phyloP scores from a whole-genome alignment of 2,329 filamentous ascomycete genomes.

The Zalaria sp. region DNA sequence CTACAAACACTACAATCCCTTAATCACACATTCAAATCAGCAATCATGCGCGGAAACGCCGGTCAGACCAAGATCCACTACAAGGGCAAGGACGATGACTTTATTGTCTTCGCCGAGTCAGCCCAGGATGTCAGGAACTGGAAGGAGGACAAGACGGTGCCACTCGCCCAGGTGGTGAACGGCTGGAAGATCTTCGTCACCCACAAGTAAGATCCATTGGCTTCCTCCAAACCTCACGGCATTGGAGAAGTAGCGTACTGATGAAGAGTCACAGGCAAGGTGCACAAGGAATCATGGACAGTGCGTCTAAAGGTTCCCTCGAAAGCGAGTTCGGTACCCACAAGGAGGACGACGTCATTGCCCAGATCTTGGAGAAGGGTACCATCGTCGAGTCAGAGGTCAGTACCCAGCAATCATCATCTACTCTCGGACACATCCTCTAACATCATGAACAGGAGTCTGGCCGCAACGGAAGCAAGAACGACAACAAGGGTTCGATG shows the following conservation, averaged over 20 bases:
- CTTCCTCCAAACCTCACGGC: not conserved
- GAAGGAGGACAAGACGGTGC: slow-evolving; percentile 64
- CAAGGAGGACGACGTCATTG: slow-evolving; percentile 67
- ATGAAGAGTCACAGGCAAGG: slow-evolving; percentile 52
- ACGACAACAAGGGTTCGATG: slow-evolving; percentile 23
- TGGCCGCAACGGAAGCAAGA: slow-evolving; percentile 28
- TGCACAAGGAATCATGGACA: slow-evolving; percentile 63
- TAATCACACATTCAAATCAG: slow-evolving; percentile 4
- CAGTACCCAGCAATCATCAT: slow-evolving; percentile 13
- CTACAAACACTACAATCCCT: not conserved
- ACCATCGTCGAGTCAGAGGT: slow-evolving; percentile 48
- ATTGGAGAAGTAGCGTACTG: not conserved
- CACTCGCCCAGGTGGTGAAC: slow-evolving; percentile 72
- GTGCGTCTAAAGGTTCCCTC: slow-evolving; percentile 58
- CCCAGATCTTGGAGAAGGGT: slow-evolving; percentile 67
- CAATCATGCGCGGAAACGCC: slow-evolving; percentile 47
- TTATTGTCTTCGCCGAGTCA: slow-evolving; percentile 51
- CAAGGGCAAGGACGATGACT: slow-evolving; percentile 61
- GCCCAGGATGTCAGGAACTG: slow-evolving; percentile 59
- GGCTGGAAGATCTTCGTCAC: slow-evolving; percentile 83
- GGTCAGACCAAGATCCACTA: slow-evolving; percentile 67
- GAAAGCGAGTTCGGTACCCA: slow-evolving; percentile 79
- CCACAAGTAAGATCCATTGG: slow-evolving; percentile 54
- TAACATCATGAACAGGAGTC: slow-evolving; percentile 18
- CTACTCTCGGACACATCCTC: not conserved